Percentiles rank a stretch among this genome's conserved stretches.
Evolutionary conservation across 257 asterid species (phyloP).

Genomic region (Solanum corneliomulleri): DNA sequence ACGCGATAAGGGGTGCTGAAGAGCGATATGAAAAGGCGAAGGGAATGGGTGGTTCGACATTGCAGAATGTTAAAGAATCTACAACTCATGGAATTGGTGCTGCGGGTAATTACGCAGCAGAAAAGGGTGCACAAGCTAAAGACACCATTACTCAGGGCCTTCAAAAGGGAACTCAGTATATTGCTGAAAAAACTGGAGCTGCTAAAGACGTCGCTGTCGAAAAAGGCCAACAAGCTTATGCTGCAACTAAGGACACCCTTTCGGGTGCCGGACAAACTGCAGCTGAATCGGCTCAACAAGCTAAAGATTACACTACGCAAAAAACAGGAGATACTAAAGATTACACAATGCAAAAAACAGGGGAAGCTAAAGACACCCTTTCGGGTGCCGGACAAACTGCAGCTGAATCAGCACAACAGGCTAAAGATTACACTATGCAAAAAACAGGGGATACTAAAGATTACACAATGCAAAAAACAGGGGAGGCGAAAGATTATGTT

Average conservation of each 20-base stretch:
- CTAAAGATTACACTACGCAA: too few species aligned
- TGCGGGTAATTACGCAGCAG: neutral
- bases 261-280: neutral
- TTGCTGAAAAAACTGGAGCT: conserved; percentile 9
- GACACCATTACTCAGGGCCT: neutral
- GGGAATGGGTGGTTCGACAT: neutral
- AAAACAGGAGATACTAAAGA: conserved; percentile 6
- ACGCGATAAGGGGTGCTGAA: conserved; percentile 40
- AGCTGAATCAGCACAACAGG: too few species aligned
- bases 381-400: too few species aligned
- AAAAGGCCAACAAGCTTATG: conserved; percentile 13
- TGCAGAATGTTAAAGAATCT: conserved; percentile 9
- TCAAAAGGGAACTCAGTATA: neutral
- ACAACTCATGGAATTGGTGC: neutral
- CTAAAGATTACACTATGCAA: neutral
- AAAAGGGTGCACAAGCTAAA: conserved; percentile 11
- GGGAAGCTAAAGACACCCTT: neutral
- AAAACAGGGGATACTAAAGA: neutral
- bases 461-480: neutral
- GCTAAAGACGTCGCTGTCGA: conserved; percentile 12
- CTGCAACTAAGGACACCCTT: conserved; percentile 1
- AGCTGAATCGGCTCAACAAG: too few species aligned
- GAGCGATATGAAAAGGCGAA: conserved; percentile 26
- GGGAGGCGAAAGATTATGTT: conserved; percentile 12
- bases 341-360: neutral